These are phyloP conservation scores for Pseudonitzschia multiseries DNA, from an alignment of 108 stramenopile species.

Conservation along the genomic window DNA sequence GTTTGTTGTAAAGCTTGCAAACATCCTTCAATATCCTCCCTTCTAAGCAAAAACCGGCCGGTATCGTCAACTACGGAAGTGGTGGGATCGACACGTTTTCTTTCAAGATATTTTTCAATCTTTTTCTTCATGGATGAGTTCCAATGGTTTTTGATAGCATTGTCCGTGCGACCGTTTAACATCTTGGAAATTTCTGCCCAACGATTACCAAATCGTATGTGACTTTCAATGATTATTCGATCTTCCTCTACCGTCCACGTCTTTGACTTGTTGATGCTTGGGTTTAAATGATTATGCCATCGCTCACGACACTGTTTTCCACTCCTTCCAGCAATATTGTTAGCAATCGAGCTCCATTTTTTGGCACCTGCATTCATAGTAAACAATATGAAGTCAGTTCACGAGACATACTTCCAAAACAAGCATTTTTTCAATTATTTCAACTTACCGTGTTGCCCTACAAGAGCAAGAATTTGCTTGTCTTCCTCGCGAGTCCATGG, in stretches of 20 bases:
- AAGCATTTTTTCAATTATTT: too few species aligned
- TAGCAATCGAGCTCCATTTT: conserved; percentile 81
- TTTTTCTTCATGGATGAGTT: conserved; percentile 93
- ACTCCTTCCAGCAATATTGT: conserved; percentile 77
- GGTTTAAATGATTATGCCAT: conserved; percentile 98
- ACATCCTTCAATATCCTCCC: conserved; percentile 73
- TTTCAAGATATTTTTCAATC: conserved; percentile 76
- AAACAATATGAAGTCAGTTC: not conserved
- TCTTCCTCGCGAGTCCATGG: conserved; percentile 84
- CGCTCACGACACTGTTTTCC: conserved; percentile 99
- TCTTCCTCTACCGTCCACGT: conserved; percentile 92
- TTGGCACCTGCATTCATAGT: conserved; percentile 40
- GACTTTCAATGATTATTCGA: conserved; percentile 75
- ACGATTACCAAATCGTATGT: conserved; percentile 80
- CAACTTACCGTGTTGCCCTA: conserved; percentile 51
- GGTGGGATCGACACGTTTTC: conserved; percentile 44
- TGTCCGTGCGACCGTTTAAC: conserved; percentile 92
- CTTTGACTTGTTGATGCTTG: conserved; percentile 77
- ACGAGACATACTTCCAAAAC: too few species aligned
- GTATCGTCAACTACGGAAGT: conserved; percentile 43
- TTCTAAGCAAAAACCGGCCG: conserved; percentile 57
- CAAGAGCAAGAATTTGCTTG: conserved; percentile 43
- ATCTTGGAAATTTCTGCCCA: conserved; percentile 94
- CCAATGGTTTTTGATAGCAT: conserved; percentile 98
- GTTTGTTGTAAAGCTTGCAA: conserved; percentile 54